Evolutionary conservation across 805 yeast species (phyloP).

Genomic region (Candida pseudofarinosa): DNA sequence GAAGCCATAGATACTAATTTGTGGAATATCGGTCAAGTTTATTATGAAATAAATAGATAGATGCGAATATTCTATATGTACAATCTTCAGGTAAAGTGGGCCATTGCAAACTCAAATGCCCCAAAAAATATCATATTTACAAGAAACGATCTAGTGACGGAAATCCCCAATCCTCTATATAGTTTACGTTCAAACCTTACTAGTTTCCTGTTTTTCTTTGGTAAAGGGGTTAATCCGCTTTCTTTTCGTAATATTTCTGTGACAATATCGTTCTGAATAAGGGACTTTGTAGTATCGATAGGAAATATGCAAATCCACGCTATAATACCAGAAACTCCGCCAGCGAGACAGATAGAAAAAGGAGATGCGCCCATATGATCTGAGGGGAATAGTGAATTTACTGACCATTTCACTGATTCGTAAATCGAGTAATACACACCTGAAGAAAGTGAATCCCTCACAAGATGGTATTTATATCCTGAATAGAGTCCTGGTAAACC

Average conservation of each 20-base stretch:
- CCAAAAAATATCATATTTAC: constrained; percentile 76
- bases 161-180: constrained; percentile 77
- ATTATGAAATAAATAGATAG: too few relatives aligned
- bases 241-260: constrained; percentile 55
- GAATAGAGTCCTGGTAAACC: constrained; percentile 68
- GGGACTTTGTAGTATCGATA: constrained; percentile 73
- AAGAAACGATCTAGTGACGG: constrained; percentile 64
- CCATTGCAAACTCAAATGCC: constrained; percentile 65
- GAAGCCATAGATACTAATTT: neutral
- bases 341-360: constrained; percentile 47
- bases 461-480: constrained; percentile 63
- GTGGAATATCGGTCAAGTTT: too few relatives aligned
- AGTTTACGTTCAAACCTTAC: constrained; percentile 40
- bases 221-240: constrained; percentile 43
- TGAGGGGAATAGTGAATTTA: constrained; percentile 28
- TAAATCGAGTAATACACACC: constrained; percentile 73
- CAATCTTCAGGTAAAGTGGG: constrained; percentile 27
- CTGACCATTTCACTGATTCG: constrained; percentile 61
- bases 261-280: constrained; percentile 70
- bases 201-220: constrained; percentile 24
- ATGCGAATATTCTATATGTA: neutral
- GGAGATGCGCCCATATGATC: constrained; percentile 26
- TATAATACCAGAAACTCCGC: constrained; percentile 74
- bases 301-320: constrained; percentile 79
- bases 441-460: constrained; percentile 67